Base-by-base conservation (phyloP, 352 stramenopile species). In the Aphanomyces invadans region DNA sequence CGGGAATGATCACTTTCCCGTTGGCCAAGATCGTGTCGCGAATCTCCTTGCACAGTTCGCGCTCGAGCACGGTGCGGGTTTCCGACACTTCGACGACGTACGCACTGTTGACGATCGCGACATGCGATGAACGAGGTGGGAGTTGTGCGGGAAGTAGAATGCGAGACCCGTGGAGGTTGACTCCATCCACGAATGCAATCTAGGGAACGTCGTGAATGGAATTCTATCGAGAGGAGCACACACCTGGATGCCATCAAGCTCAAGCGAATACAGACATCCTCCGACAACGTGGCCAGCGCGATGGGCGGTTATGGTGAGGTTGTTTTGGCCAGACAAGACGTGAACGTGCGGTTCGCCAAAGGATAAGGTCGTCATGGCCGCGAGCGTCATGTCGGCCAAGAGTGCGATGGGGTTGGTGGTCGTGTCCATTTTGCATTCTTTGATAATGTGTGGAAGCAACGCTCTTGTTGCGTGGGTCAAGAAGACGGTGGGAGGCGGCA, bases 61-160 rank as follows among this genome's bases (percentile, higher is more conserved):
- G 80, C 52, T 93, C 86, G 76, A 95, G 92, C 2, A 76, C 73
- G 7, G 74, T 90, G 36, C 80, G 76, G 2, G 86, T 95, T 67
- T 95, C 86, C 2, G 86, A 95, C 2, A 95, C 84, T 0, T 82
- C 87, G 21, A 92, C 84, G 2, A 85, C 83, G 69, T 92, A 93
- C 2, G 79, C 73, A 29, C 86, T 92, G 4, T 83, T 71, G 7
- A 81, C 83, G 48, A 95, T 75, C 46, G 92, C 63, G 0, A 73
- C 78, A 42, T 64, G 80, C 2, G 84, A 81, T 26, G 81, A 73
- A 29, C 90, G 65, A 9, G 80, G 72, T 46, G 86, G 86, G 42
- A 95, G 87, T 57, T 88, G 71, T 4, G 81, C 78, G 0, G 83
- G 80, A 21, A 88, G 69, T 9, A 95, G 51, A 44, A 95, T 80